A percentile compares a stretch with the other conserved stretches of the same genome.
phyloP scores from a whole-genome alignment of 2,329 filamentous ascomycete genomes.

The Sporothrix sp. region DNA sequence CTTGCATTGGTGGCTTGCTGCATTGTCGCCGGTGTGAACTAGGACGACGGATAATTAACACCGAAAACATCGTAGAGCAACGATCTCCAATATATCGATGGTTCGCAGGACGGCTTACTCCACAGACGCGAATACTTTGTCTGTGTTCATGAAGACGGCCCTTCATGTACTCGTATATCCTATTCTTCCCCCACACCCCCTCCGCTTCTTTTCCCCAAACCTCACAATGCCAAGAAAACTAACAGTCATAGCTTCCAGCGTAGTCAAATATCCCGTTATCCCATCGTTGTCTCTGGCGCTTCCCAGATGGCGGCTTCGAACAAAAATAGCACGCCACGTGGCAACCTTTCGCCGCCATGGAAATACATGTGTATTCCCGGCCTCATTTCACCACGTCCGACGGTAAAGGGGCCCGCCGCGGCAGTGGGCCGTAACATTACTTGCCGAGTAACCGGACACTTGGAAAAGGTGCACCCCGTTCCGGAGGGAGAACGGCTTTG shows the following conservation, averaged over 20 bases:
- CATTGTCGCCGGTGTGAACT: constrained; percentile 10
- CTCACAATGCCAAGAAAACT: background rate
- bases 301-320: constrained; percentile 3
- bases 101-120: constrained; percentile 4
- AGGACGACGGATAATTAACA: constrained; percentile 6
- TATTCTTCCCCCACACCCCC: background rate
- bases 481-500: constrained; percentile 8
- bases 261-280: constrained; percentile 7
- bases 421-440: constrained; percentile 7
- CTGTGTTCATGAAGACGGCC: background rate
- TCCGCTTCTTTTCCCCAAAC: background rate
- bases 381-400: background rate
- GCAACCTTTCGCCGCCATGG: constrained; percentile 2
- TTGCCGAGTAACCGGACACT: constrained; percentile 8
- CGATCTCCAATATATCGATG: background rate
- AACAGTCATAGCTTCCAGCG: background rate
- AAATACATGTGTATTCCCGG: constrained; percentile 2
- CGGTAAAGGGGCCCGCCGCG: constrained; percentile 5
- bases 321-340: background rate
- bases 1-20: constrained; percentile 8
- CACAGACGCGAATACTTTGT: constrained; percentile 1
- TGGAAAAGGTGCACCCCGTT: constrained; percentile 9
- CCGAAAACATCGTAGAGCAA: background rate
- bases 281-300: constrained; percentile 9
- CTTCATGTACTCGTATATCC: background rate